A percentile compares a stretch with the other conserved stretches of the same genome.
Evolutionary conservation across 139 green algal genomes (phyloP).

Genomic region (Tetradesmus lagerheimii): DNA sequence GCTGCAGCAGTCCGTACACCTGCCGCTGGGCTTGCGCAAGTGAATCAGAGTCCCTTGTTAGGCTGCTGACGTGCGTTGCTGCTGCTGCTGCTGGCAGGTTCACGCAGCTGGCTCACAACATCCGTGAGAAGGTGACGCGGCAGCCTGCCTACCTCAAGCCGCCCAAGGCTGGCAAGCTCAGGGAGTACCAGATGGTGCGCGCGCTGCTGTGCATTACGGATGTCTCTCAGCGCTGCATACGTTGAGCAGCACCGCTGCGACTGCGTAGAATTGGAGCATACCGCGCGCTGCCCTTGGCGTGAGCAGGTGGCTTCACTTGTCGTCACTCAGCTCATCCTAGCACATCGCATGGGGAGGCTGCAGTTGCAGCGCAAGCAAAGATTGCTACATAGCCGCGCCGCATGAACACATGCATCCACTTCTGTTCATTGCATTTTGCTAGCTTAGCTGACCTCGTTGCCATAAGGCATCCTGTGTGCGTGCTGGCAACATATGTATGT

Average conservation of each 20-base stretch:
- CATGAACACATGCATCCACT: too few species aligned
- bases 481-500: neutral
- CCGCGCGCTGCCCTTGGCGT: too few species aligned
- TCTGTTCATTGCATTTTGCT: neutral
- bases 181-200: constrained; percentile 91
- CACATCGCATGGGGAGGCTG: too few species aligned
- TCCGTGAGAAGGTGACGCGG: constrained; percentile 74
- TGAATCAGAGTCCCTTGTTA: too few species aligned
- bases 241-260: too few species aligned
- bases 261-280: too few species aligned
- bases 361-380: neutral
- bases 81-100: constrained; percentile 47
- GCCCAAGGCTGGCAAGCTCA: constrained; percentile 74
- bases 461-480: neutral
- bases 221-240: too few species aligned
- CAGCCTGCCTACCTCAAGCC: constrained; percentile 81
- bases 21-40: too few species aligned
- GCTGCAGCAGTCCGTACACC: too few species aligned
- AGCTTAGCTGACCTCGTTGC: neutral
- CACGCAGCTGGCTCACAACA: constrained; percentile 73
- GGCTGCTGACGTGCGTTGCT: neutral
- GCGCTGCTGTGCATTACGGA: too few species aligned
- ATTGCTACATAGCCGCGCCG: neutral
- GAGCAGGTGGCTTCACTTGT: too few species aligned
- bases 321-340: too few species aligned